Conservation (phyloP, 257 asterid genomes). For the Gentiana straminea region DNA sequence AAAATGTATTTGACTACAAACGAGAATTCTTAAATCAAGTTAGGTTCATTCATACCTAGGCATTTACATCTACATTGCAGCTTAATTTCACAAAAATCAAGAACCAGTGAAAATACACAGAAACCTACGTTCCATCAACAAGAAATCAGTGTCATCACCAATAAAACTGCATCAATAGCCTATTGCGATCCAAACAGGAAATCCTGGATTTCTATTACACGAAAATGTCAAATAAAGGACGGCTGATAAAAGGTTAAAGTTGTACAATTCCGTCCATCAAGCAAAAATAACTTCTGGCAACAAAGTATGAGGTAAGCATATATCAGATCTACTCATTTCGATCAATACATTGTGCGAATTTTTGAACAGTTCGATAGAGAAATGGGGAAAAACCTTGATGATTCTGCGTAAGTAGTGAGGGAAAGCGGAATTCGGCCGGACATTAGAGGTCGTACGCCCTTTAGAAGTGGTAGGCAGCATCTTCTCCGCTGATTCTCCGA, state of each 20-base stretch:
- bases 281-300: not conserved
- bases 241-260: too few relatives aligned
- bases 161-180: too few relatives aligned
- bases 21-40: too few relatives aligned
- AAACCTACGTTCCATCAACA: too few relatives aligned
- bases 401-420: constrained; percentile 92
- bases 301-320: not conserved
- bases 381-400: constrained; percentile 47
- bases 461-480: constrained; percentile 88
- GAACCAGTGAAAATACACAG: not conserved
- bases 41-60: too few relatives aligned
- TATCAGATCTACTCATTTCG: constrained; percentile 16
- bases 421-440: constrained; percentile 56
- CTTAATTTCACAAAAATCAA: not conserved
- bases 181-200: too few relatives aligned
- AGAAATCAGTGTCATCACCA: too few relatives aligned
- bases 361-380: not conserved
- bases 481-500: constrained; percentile 18
- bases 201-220: too few relatives aligned
- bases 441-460: constrained; percentile 56
- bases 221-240: too few relatives aligned
- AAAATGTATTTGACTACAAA: too few relatives aligned
- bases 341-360: not conserved
- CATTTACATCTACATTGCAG: too few relatives aligned
- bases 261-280: not conserved